phyloP scores from a whole-genome alignment of 192 early-diverging fungal species.

The Entomortierella beljakovae region DNA sequence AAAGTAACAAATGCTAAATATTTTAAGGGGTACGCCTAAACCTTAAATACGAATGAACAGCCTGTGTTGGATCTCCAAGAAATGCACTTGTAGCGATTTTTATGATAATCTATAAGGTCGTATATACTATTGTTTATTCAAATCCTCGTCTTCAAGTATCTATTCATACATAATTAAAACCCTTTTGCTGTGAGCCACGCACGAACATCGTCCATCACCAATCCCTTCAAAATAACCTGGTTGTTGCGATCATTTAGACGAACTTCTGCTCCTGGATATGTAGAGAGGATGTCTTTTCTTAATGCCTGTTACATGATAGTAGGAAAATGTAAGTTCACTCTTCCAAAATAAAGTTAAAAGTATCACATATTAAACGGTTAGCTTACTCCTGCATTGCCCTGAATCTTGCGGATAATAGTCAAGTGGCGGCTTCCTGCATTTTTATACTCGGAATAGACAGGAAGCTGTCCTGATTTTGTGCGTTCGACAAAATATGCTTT shows the following conservation, averaged over 20 bases:
- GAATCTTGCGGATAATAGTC: slow-evolving; percentile 77
- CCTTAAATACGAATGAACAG: too few species aligned
- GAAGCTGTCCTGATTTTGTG: slow-evolving; percentile 68
- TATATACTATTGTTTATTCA: too few species aligned
- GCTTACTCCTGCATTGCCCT: slow-evolving; percentile 73
- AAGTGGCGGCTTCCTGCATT: slow-evolving; percentile 73
- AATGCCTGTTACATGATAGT: slow-evolving; percentile 16
- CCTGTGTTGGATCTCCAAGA: too few species aligned
- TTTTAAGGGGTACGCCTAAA: too few species aligned
- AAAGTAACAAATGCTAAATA: too few species aligned
- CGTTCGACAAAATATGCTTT: slow-evolving; percentile 72
- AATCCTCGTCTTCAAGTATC: too few species aligned
- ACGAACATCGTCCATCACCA: slow-evolving; percentile 43
- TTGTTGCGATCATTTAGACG: slow-evolving; percentile 47
- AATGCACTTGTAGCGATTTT: too few species aligned
- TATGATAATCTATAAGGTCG: too few species aligned
- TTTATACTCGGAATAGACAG: slow-evolving; percentile 76
- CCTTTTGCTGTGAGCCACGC: slow-evolving; percentile 57
- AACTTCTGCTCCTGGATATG: slow-evolving; percentile 39
- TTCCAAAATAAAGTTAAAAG: neutral
- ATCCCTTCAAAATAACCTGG: slow-evolving; percentile 56
- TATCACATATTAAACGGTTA: too few species aligned
- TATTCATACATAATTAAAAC: slow-evolving; percentile 40
- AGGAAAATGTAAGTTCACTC: neutral
- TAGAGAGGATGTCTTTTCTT: slow-evolving; percentile 36